Evolutionary conservation across 2,329 filamentous ascomycete species (phyloP).

Genomic region (Didymella pinodella): DNA sequence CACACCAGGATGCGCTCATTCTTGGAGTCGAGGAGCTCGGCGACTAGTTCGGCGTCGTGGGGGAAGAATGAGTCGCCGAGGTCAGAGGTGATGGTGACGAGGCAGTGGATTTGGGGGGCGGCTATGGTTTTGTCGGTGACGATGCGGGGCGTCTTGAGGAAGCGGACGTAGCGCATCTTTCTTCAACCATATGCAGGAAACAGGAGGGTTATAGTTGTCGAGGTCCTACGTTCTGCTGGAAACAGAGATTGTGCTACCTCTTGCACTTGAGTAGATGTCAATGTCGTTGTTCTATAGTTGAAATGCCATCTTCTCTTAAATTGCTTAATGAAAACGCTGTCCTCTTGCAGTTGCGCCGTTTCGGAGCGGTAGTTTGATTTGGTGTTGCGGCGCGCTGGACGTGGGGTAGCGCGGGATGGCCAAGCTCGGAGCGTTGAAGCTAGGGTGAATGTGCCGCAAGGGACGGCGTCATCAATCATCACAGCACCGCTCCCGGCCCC

Average conservation of each 20-base stretch:
- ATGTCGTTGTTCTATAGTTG: too few species aligned
- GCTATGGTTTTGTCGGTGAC: conserved; percentile 43
- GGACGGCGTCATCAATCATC: conserved; percentile 16
- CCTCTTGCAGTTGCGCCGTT: too few species aligned
- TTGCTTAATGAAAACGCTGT: too few species aligned
- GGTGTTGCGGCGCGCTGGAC: conserved; percentile 6
- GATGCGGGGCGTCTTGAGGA: conserved; percentile 69
- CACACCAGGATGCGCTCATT: conserved; percentile 47
- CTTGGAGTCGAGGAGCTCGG: conserved; percentile 42
- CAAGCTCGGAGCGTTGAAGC: neutral
- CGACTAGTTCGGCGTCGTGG: conserved; percentile 55
- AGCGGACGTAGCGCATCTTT: conserved; percentile 66
- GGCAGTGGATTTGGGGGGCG: conserved; percentile 34
- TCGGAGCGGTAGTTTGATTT: neutral
- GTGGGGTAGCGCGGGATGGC: conserved; percentile 15
- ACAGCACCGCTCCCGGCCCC: conserved; percentile 8
- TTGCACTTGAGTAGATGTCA: too few species aligned
- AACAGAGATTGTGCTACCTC: too few species aligned
- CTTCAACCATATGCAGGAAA: too few species aligned
- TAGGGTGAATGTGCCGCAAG: conserved; percentile 6
- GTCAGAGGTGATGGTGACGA: conserved; percentile 73
- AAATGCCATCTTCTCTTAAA: too few species aligned
- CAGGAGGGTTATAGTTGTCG: too few species aligned
- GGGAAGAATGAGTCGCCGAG: conserved; percentile 70
- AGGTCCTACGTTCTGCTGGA: too few species aligned